Base-by-base conservation (phyloP, 805 yeast genomes). In the Teunomyces funiuensis region DNA sequence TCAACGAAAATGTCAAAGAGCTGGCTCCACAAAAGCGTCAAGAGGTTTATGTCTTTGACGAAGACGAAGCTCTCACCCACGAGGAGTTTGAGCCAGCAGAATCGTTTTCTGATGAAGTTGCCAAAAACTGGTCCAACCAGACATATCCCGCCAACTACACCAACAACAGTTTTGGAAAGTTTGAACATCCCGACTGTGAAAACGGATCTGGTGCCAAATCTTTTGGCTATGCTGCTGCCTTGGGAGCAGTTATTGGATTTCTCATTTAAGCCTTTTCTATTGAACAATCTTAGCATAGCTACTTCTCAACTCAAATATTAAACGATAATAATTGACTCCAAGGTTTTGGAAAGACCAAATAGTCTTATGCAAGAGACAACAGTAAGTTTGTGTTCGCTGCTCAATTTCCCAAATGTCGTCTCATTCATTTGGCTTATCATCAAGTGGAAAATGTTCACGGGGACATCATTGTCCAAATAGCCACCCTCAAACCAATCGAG, bases 291-390 rank as follows among this genome's bases (percentile, higher is more conserved):
- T 17, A n/a, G 10, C 13, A 17, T 31, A 31, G 20, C 34, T 16
- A 30, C 13, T 33, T 16, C 10, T 13, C 28, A 4, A 9, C 23
- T 10, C 10, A 13, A 13, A 22, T 27, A 22, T 26, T 47, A 47
- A 14, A 55, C 28, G 11, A 47, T 33, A 19, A 63, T 42, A 4
- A 56, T 48, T 2, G 56, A 36, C n/a, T 61, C 53, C 31, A 55
- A 56, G 7, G 69, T 52, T 39, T 60, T 60, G 17, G 63, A 64
- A 15, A 66, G 43, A 1, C 82, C 82, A 28, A 73, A 58, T 28
- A 74, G 42, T 34, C 82, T 58, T 6, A 76, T 57, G 18, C 67
- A 57, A 41, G 75, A 74, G n/a, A 72, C 49, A 4, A 73, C 57
- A 4, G 56, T 49, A 48, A 66, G 40, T 39, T 54, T 38, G 41